Evolutionary conservation across 805 yeast genomes (phyloP), one percentile per base, ranked within the genome.

Genomic region (Candida nemodendra): DNA sequence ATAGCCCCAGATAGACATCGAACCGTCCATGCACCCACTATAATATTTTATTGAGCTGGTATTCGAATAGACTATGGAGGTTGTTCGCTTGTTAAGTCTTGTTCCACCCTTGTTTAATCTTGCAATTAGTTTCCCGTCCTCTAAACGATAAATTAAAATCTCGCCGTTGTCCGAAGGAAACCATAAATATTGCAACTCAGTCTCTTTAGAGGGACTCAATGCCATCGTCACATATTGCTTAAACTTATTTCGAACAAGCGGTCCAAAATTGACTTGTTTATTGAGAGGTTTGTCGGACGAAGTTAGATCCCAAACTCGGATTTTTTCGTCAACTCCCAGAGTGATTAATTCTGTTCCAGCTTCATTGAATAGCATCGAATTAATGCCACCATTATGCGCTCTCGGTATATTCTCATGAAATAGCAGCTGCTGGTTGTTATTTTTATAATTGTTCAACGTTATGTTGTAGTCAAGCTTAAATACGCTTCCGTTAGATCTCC

Each of bases 151-250:
- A 33, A 83, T 68, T 27, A 80, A 66, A 1, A 86, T 61, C 46
- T 84, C 89, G 4, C 91, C 89, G 42, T 70, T 79, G 48, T 85
- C 93, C 0, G 88, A 79, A 0, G 95, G 91, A 37, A 79, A 78
- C 59, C 85, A 67, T 17, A 85, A 57, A 47, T 74, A 74, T 41
- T 77, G 84, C 5, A 71, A 53, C 24, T 72, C 79, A 4, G 79
- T 66, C 47, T 83, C 88, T 9, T 53, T 51, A 0, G 57, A 45
- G 1, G 79, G 77, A 36, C 76, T 72, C 15, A 83, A 54, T 30
- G 75, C 61, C 39, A 83, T 69, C 17, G 79, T 78, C 1, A 79
- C 62, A 11, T 75, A 71, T 51, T 81, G 88, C 6, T 65, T 64
- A 34, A 71, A 71, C 47, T 76, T 74, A 59, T 86, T 84, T 40